A percentile compares a stretch with the other conserved stretches of the same genome.
Conservation (phyloP, 306 rosid species). For the Gastrolobium villosum region DNA sequence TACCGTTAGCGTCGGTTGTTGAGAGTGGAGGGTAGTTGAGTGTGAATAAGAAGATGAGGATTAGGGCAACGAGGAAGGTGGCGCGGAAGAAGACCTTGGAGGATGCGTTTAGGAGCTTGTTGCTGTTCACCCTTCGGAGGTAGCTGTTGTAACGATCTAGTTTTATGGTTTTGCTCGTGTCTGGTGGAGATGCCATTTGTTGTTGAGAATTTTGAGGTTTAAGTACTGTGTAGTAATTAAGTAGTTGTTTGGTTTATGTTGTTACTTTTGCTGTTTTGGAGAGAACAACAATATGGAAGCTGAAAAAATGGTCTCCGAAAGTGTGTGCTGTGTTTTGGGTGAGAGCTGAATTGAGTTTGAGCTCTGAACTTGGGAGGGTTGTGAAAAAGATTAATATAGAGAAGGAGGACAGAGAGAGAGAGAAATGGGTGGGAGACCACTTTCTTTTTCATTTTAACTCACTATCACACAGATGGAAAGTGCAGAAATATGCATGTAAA, state of each 20-base stretch:
- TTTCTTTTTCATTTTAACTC: constrained; percentile 48
- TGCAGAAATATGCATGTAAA: background rate
- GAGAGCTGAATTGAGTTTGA: constrained; percentile 59
- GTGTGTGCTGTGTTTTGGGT: background rate
- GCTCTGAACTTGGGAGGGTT: constrained; percentile 61
- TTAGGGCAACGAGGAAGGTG: constrained; percentile 71
- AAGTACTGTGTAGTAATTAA: too few species aligned
- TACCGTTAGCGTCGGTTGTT: background rate
- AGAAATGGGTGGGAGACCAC: constrained; percentile 74
- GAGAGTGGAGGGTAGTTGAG: constrained; percentile 81
- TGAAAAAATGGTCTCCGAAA: background rate
- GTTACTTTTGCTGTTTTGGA: background rate
- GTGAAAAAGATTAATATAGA: constrained; percentile 65
- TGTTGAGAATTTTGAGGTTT: too few species aligned
- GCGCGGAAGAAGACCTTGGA: constrained; percentile 92
- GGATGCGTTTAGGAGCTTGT: constrained; percentile 84
- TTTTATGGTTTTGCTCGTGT: constrained; percentile 89
- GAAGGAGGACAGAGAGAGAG: constrained; percentile 21
- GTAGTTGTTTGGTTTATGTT: too few species aligned
- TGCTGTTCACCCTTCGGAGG: constrained; percentile 79
- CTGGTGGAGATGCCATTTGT: constrained; percentile 84
- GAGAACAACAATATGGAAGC: background rate
- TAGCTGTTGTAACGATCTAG: constrained; percentile 93
- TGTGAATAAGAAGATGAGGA: constrained; percentile 82
- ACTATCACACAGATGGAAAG: constrained; percentile 60